Conservation (phyloP, 805 yeast species). For the Saturnispora silvae region DNA sequence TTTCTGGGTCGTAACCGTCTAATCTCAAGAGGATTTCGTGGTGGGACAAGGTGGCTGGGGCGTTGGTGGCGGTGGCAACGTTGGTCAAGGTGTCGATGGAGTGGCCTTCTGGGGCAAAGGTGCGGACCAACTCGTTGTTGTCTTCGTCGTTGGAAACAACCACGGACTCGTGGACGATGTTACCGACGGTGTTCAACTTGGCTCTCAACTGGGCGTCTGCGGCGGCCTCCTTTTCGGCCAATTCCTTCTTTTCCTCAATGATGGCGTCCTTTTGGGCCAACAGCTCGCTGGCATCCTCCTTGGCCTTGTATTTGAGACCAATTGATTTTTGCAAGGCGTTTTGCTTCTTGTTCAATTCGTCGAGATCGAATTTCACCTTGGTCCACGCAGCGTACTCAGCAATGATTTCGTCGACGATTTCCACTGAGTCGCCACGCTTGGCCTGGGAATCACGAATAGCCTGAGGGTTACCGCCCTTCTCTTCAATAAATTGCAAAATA, state of each 20-base stretch:
- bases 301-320: constrained; percentile 85
- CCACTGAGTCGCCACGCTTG: constrained; percentile 92
- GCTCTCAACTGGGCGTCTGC: constrained; percentile 64
- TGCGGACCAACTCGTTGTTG: constrained; percentile 76
- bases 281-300: constrained; percentile 85
- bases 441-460: constrained; percentile 76
- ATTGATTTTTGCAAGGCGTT: constrained; percentile 89
- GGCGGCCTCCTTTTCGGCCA: constrained; percentile 59
- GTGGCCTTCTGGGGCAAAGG: constrained; percentile 72
- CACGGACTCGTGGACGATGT: constrained; percentile 87
- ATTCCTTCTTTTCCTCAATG: constrained; percentile 55
- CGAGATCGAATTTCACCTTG: constrained; percentile 77
- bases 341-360: constrained; percentile 77
- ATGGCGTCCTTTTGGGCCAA: constrained; percentile 71
- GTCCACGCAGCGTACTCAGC: constrained; percentile 89
- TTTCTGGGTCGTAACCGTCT: constrained; percentile 97
- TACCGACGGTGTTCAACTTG: constrained; percentile 88
- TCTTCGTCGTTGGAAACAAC: constrained; percentile 83
- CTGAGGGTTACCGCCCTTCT: constrained; percentile 95
- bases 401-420: constrained; percentile 91
- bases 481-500: constrained; percentile 82
- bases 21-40: constrained; percentile 90
- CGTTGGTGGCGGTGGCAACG: constrained; percentile 68
- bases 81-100: constrained; percentile 42
- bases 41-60: constrained; percentile 75